Conservation (phyloP, 306 rosid genomes). For the Fragaria iinumae region DNA sequence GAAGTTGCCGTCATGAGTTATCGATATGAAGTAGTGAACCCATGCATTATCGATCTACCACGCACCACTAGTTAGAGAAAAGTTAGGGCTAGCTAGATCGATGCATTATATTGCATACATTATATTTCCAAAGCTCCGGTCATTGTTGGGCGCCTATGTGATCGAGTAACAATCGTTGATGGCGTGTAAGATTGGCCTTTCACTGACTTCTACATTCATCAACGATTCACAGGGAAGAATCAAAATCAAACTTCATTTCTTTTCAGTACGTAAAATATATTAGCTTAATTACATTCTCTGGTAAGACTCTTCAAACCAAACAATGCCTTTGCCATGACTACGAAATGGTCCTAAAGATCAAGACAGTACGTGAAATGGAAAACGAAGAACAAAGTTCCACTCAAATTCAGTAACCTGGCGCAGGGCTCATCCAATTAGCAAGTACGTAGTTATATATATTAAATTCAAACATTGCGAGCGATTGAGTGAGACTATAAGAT, state of each 20-base stretch:
- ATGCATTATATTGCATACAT: no score
- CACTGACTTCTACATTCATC: neutral
- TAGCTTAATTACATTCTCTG: neutral
- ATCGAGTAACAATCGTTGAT: neutral
- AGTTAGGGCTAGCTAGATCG: neutral
- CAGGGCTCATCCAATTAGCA: neutral
- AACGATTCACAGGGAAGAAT: neutral
- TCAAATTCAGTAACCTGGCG: neutral
- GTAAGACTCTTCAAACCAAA: neutral
- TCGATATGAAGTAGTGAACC: neutral
- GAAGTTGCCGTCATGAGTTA: neutral
- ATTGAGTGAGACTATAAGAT: neutral
- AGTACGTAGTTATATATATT: neutral
- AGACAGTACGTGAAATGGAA: neutral
- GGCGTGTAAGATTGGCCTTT: neutral
- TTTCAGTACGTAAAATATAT: neutral
- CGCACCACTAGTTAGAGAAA: neutral
- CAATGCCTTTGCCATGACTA: neutral
- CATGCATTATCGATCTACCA: neutral
- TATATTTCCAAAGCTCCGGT: neutral
- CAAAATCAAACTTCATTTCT: neutral
- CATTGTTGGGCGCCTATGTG: neutral
- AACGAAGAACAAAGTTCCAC: neutral
- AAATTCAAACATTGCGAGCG: neutral
- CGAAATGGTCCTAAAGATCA: neutral